These are phyloP conservation scores for Blastocladiella emersonii DNA, from an alignment of 371 early-diverging fungal genomes.

Conservation along the genomic window DNA sequence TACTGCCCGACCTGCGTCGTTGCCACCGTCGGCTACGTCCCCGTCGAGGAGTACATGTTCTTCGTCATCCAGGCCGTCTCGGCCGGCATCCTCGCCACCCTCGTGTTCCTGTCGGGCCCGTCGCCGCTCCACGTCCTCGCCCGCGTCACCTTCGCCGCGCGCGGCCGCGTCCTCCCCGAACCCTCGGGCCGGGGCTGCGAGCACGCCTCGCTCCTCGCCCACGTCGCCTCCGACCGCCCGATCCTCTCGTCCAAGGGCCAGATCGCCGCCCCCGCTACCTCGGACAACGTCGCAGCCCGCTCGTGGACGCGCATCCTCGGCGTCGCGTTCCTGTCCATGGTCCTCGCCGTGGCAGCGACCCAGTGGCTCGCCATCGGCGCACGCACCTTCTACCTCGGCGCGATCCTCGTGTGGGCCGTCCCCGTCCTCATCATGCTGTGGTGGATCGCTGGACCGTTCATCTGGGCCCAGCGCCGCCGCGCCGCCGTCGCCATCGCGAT, in stretches of 20 bases:
- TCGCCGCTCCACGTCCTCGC: neutral
- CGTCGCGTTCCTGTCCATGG: no score
- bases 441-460: conserved; percentile 38
- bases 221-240: no score
- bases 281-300: no score
- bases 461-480: conserved; percentile 20
- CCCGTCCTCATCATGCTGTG: conserved; percentile 42
- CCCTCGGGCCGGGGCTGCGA: no score
- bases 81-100: conserved; percentile 26
- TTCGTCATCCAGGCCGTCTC: conserved; percentile 44
- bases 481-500: conserved; percentile 20
- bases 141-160: neutral
- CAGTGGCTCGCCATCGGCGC: no score
- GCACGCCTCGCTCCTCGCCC: no score
- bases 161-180: conserved; percentile 12
- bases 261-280: no score
- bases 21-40: conserved; percentile 41
- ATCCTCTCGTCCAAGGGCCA: no score
- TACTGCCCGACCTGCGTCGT: conserved; percentile 35
- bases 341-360: no score
- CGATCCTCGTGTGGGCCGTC: conserved; percentile 35
- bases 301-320: no score
- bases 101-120: conserved; percentile 19
- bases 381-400: conserved; percentile 42
- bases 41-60: conserved; percentile 46